Evolutionary conservation across 768 basidiomycete genomes (phyloP).

Genomic region (Cystobasidium onofrii): DNA sequence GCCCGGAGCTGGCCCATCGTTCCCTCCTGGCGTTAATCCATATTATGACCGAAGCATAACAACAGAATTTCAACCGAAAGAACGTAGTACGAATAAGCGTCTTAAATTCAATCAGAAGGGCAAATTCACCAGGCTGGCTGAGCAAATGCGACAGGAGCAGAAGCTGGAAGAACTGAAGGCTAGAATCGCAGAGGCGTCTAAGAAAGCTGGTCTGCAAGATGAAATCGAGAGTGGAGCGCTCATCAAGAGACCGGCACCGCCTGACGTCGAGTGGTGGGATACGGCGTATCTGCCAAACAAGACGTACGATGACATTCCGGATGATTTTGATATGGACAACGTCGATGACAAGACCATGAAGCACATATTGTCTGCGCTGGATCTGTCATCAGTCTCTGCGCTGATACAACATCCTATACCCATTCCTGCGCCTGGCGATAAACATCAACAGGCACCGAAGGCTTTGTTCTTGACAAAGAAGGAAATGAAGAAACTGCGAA

Average conservation of each 20-base stretch:
- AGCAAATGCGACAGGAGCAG: slow-evolving; percentile 51
- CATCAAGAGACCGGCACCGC: slow-evolving; percentile 77
- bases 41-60: slow-evolving; percentile 42
- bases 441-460: slow-evolving; percentile 66
- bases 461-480: slow-evolving; percentile 88
- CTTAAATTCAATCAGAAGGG: slow-evolving; percentile 89
- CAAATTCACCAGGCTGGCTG: slow-evolving; percentile 56
- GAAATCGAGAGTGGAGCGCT: slow-evolving; percentile 86
- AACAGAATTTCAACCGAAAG: slow-evolving; percentile 58
- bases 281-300: slow-evolving; percentile 69
- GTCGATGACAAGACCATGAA: slow-evolving; percentile 16
- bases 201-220: slow-evolving; percentile 87
- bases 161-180: slow-evolving; percentile 86
- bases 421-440: slow-evolving; percentile 81
- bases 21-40: slow-evolving; percentile 40
- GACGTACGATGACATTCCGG: slow-evolving; percentile 54
- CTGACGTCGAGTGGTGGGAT: slow-evolving; percentile 97
- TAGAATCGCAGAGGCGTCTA: slow-evolving; percentile 81
- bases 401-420: slow-evolving; percentile 94
- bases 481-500: slow-evolving; percentile 88
- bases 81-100: slow-evolving; percentile 50
- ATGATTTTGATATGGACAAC: slow-evolving; percentile 44
- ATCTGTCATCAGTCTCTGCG: slow-evolving; percentile 11
- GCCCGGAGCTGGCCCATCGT: slow-evolving; percentile 41
- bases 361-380: background rate